phyloP scores from a whole-genome alignment of 2,329 filamentous ascomycete genomes.

The Fusarium tupiense region DNA sequence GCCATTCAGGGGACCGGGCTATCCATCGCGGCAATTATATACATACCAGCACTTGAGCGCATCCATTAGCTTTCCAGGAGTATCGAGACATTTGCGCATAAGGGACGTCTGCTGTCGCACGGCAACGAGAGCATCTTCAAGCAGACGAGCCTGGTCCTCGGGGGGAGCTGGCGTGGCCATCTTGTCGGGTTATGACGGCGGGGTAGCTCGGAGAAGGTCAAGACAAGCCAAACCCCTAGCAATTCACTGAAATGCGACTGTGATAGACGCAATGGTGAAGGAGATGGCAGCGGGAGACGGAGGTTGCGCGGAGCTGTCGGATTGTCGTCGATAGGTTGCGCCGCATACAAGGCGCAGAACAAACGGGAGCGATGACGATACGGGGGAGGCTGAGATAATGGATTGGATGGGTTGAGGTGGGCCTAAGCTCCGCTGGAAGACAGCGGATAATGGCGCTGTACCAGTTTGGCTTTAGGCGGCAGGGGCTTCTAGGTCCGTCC shows the following conservation, averaged over 20 bases:
- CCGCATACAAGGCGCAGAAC: conserved; percentile 41
- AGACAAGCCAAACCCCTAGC: conserved; percentile 37
- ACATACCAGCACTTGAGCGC: conserved; percentile 98
- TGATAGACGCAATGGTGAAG: conserved; percentile 25
- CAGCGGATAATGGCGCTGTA: conserved; percentile 38
- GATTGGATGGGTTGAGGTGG: conserved; percentile 41
- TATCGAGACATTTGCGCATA: conserved; percentile 98
- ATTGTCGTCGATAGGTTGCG: conserved; percentile 40
- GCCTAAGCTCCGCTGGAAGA: conserved; percentile 26
- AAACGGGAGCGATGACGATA: conserved; percentile 43
- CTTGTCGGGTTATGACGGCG: conserved; percentile 43
- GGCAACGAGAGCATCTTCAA: conserved; percentile 95
- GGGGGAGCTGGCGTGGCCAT: conserved; percentile 69
- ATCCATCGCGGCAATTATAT: not conserved
- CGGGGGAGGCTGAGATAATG: conserved; percentile 46
- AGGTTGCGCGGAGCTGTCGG: conserved; percentile 23
- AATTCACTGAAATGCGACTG: conserved; percentile 40
- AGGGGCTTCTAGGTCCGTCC: conserved; percentile 27
- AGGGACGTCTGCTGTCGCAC: conserved; percentile 96
- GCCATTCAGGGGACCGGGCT: conserved; percentile 18
- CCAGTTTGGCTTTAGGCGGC: conserved; percentile 32
- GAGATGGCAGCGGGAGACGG: conserved; percentile 22
- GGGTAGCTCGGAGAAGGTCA: conserved; percentile 45
- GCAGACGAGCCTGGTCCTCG: conserved; percentile 88
- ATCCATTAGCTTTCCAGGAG: conserved; percentile 98